Percentiles rank a stretch among this genome's conserved stretches.
Evolutionary conservation across 1,284 basidiomycete genomes (phyloP).

Genomic region (Cryptococcus depauperatus): DNA sequence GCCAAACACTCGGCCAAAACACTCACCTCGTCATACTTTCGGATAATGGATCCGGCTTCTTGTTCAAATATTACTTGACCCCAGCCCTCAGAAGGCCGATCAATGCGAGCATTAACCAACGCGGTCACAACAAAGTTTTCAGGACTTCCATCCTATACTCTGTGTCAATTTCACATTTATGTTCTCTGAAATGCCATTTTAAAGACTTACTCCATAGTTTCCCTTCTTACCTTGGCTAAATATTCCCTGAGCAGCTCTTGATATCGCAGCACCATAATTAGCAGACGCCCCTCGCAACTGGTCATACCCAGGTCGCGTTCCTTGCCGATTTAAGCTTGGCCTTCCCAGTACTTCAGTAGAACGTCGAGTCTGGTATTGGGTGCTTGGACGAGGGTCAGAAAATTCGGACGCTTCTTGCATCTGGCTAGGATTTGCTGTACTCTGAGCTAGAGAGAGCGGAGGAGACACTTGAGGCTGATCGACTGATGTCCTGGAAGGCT

Average conservation of each 20-base stretch:
- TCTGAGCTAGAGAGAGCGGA: conserved; percentile 4
- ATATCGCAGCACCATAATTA: conserved; percentile 64
- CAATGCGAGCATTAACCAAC: conserved; percentile 43
- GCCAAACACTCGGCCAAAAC: too few species aligned
- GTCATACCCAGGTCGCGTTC: conserved; percentile 43
- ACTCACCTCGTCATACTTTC: conserved; percentile 62
- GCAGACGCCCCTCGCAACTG: conserved; percentile 63
- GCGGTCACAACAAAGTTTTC: conserved; percentile 65
- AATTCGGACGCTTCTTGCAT: conserved; percentile 39
- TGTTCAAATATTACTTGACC: conserved; percentile 71
- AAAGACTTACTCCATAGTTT: conserved; percentile 53
- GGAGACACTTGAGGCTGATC: conserved; percentile 7
- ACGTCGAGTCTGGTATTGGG: neutral
- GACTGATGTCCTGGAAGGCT: conserved; percentile 4
- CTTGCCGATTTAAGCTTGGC: neutral
- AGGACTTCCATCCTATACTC: conserved; percentile 69
- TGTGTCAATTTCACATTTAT: neutral
- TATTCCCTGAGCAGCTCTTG: conserved; percentile 58
- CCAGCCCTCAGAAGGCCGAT: conserved; percentile 46
- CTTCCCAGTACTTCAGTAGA: neutral
- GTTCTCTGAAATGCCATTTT: neutral
- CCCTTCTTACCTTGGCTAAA: conserved; percentile 65
- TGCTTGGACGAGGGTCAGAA: conserved; percentile 60
- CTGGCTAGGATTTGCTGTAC: too few species aligned
- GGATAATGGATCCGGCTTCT: conserved; percentile 57